Evolutionary conservation across 805 yeast species (phyloP).

Genomic region (Wickerhamomyces pijperi): DNA sequence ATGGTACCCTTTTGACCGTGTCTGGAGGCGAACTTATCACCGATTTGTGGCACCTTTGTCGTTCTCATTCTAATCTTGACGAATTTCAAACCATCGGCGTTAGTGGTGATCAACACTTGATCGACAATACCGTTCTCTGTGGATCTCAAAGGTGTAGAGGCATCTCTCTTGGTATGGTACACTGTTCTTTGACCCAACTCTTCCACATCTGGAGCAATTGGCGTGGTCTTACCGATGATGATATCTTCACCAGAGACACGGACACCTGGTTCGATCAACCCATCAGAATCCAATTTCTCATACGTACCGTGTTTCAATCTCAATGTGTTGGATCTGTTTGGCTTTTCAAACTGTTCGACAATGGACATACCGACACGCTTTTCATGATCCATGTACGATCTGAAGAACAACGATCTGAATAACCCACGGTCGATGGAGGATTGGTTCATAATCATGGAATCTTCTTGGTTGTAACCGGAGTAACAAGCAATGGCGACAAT

Average conservation of each 20-base stretch:
- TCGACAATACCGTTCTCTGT: conserved; percentile 98
- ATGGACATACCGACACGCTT: conserved; percentile 97
- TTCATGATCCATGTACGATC: conserved; percentile 98
- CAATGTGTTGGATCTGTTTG: conserved; percentile 86
- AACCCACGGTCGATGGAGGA: conserved; percentile 93
- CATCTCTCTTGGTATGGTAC: conserved; percentile 97
- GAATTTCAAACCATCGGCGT: conserved; percentile 95
- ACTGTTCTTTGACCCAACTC: conserved; percentile 98
- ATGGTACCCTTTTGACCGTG: conserved; percentile 99
- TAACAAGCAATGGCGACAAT: conserved; percentile 97
- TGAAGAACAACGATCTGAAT: conserved; percentile 89
- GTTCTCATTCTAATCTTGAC: conserved; percentile 99
- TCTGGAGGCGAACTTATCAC: conserved; percentile 98
- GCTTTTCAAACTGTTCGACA: conserved; percentile 95
- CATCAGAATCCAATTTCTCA: conserved; percentile 97
- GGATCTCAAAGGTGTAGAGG: conserved; percentile 91
- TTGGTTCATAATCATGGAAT: conserved; percentile 99
- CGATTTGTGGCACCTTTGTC: conserved; percentile 96
- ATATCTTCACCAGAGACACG: conserved; percentile 98
- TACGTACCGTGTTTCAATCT: conserved; percentile 97
- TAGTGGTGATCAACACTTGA: conserved; percentile 92
- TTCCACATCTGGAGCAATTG: conserved; percentile 98
- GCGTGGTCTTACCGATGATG: conserved; percentile 97
- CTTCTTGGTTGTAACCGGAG: conserved; percentile 98
- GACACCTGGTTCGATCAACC: conserved; percentile 94